These are phyloP conservation scores for Lizonia empirigonia DNA, from an alignment of 2,329 filamentous ascomycete species.

Conservation along the genomic window DNA sequence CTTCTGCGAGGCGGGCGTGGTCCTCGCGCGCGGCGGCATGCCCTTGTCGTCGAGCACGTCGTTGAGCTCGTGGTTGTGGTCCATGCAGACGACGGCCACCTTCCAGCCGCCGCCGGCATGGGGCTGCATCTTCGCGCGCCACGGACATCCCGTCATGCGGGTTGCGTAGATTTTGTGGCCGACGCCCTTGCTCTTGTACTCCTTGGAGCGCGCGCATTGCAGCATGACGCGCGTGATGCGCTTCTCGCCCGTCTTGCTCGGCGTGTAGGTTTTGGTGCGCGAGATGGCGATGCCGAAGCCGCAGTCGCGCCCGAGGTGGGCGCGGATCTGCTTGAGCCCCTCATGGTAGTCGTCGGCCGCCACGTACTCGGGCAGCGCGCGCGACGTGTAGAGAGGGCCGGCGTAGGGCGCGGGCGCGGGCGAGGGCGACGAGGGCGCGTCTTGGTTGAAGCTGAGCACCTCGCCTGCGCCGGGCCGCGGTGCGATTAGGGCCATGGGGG, in stretches of 20 bases:
- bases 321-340: slow-evolving; percentile 20
- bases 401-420: not conserved
- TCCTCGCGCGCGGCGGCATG: slow-evolving; percentile 21
- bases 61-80: slow-evolving; percentile 20
- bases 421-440: slow-evolving; percentile 12
- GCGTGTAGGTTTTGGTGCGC: slow-evolving; percentile 20
- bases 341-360: slow-evolving; percentile 20
- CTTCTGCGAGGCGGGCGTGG: not conserved
- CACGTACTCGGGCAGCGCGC: slow-evolving; percentile 16
- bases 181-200: slow-evolving; percentile 20
- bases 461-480: slow-evolving; percentile 12
- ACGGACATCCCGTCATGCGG: slow-evolving; percentile 20
- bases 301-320: slow-evolving; percentile 19
- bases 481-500: slow-evolving; percentile 16
- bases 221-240: slow-evolving; percentile 19
- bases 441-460: slow-evolving; percentile 9
- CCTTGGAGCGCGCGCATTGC: slow-evolving; percentile 21
- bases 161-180: slow-evolving; percentile 17
- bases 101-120: slow-evolving; percentile 18
- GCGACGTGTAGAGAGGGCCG: slow-evolving; percentile 12
- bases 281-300: slow-evolving; percentile 22
- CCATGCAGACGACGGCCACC: slow-evolving; percentile 12
- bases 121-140: slow-evolving; percentile 20
- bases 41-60: slow-evolving; percentile 18
- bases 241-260: slow-evolving; percentile 17